phyloP scores from a whole-genome alignment of 2,329 filamentous ascomycete species.

The Fusarium sp. region DNA sequence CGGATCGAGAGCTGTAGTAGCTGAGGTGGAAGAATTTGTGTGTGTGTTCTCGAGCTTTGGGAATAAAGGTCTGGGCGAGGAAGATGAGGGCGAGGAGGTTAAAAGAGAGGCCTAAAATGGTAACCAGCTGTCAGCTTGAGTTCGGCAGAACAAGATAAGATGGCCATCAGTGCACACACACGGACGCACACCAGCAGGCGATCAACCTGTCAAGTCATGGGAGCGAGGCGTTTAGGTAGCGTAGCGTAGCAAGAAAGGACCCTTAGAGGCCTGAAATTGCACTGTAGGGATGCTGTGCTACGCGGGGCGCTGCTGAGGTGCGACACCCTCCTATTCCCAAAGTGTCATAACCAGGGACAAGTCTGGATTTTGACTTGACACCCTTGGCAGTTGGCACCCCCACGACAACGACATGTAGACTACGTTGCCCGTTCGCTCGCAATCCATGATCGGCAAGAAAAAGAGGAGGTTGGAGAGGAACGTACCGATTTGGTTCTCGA shows the following conservation, averaged over 20 bases:
- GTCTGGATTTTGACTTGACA: constrained; percentile 16
- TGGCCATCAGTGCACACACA: constrained; percentile 12
- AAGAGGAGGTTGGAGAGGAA: constrained; percentile 36
- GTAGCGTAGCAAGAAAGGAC: constrained; percentile 17
- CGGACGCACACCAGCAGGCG: constrained; percentile 8
- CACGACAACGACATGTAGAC: neutral
- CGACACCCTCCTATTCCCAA: constrained; percentile 15
- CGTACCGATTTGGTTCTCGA: constrained; percentile 83
- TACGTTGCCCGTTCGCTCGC: neutral
- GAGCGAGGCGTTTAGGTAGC: constrained; percentile 24
- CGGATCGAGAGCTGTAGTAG: constrained; percentile 77
- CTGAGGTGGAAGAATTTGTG: constrained; percentile 88
- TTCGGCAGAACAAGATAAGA: constrained; percentile 1
- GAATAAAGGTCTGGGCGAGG: constrained; percentile 83
- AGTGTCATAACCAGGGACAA: constrained; percentile 13
- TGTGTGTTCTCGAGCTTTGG: constrained; percentile 80
- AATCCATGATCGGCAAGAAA: constrained; percentile 3
- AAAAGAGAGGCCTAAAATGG: constrained; percentile 73
- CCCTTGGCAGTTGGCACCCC: constrained; percentile 13
- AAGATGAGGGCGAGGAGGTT: constrained; percentile 86
- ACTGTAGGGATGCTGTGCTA: constrained; percentile 34
- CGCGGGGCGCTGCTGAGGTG: constrained; percentile 36
- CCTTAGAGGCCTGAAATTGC: constrained; percentile 19
- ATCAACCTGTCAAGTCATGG: constrained; percentile 25
- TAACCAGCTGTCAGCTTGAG: constrained; percentile 37